These are phyloP conservation scores for Suhomyces wounanorum DNA, from an alignment of 1,139 yeast genomes.

Conservation along the genomic window DNA sequence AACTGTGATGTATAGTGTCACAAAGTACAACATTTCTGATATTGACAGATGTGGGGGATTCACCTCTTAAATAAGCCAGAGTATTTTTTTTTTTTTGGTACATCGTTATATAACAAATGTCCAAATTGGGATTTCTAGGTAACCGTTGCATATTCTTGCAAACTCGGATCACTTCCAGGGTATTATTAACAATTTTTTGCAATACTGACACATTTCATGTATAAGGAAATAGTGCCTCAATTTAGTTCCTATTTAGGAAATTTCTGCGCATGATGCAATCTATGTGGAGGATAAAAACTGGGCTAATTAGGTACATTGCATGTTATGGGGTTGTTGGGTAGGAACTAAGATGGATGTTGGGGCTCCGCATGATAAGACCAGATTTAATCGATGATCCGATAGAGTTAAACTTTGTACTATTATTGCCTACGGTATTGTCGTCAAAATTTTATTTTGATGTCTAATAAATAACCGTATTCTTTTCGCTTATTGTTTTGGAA, in stretches of 20 bases:
- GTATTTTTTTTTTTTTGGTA: background rate
- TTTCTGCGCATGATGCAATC: background rate
- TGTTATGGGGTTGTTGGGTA: background rate
- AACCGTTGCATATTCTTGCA: background rate
- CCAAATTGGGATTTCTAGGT: background rate
- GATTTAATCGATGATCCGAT: background rate
- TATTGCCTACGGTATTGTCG: background rate
- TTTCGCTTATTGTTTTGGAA: background rate
- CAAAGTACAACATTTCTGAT: background rate
- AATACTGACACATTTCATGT: background rate
- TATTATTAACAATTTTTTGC: background rate
- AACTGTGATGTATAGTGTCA: constrained; percentile 1
- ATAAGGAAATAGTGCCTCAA: background rate
- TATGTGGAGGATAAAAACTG: background rate
- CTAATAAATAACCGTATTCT: background rate
- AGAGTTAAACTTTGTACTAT: background rate
- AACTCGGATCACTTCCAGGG: background rate
- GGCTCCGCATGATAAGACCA: background rate
- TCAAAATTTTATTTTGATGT: background rate
- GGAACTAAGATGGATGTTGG: background rate
- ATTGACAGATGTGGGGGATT: background rate
- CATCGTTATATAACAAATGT: background rate
- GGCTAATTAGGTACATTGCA: background rate
- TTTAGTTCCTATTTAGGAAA: background rate
- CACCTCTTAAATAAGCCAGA: background rate